Evolutionary conservation across 2,329 filamentous ascomycete genomes (phyloP), one percentile per base, ranked within the genome.

Genomic region (Zopfia rhizophila): DNA sequence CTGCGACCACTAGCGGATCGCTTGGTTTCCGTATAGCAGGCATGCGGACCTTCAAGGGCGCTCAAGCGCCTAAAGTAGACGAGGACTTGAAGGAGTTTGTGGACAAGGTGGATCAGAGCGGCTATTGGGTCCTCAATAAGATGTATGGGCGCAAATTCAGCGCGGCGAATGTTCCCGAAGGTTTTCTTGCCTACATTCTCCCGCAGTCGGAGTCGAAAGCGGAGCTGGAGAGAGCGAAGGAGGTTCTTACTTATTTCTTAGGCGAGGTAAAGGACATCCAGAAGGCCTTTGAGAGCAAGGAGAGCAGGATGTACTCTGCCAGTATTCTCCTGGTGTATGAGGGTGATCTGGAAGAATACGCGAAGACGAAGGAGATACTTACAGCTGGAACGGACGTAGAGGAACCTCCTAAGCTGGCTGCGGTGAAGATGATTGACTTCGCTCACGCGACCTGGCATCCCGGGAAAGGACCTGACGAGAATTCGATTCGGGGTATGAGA

Each of bases 341-440:
- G 67, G 85, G 85, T 5, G 82, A 88, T 55, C 70, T 75, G 2
- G 74, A 80, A 14, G 79, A 80, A 14, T 76, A 86, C 42, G 75
- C 80, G 39, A 70, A 72, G 28, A 70, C 69, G 8, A 68, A 72
- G 51, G 56, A 60, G 48, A 55, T 49, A n/a, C 40, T 69, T 22
- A 39, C 55, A 29, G 57, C 56, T 17, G 47, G 45, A 24, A 44
- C 44, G 11, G 48, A 59, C 48, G 58, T 53, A 44, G 57, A 61
- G 51, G 62, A 67, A 19, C 39, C 66, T 11, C 88, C 88, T 0
- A 86, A 86, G 60, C 83, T 96, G 30, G 90, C 88, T 62, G 82
- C 85, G 10, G 79, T 97, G 37, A 94, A 93, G 66, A 80, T 99
- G 53, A 99, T 99, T 60, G 94, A 99, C 70, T 99, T 99, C 79